Evolutionary conservation across 345 rosid species (phyloP).

Genomic region (Cardiospermum halicacabum): DNA sequence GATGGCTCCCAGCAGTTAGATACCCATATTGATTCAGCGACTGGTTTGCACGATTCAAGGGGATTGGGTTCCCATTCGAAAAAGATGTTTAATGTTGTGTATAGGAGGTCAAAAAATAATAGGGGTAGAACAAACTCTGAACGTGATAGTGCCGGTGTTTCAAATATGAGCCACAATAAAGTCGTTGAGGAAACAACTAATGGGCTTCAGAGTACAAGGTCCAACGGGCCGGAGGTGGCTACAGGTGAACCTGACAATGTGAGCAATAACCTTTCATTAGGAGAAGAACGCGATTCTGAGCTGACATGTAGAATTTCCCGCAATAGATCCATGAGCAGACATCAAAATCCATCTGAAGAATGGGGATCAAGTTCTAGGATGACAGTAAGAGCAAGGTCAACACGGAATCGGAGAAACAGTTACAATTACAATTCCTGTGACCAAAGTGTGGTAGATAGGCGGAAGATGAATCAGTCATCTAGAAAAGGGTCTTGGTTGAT

Average conservation of each 20-base stretch:
- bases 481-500: slow-evolving; percentile 80
- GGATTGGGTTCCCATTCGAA: slow-evolving; percentile 35
- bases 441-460: slow-evolving; percentile 44
- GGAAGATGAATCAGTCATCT: slow-evolving; percentile 42
- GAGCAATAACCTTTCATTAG: slow-evolving; percentile 18
- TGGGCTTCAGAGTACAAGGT: slow-evolving; percentile 30
- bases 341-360: slow-evolving; percentile 50
- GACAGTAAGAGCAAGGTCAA: slow-evolving; percentile 67
- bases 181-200: slow-evolving; percentile 34
- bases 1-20: slow-evolving; percentile 30
- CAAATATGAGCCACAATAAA: slow-evolving; percentile 35
- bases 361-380: slow-evolving; percentile 61
- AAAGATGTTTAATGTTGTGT: slow-evolving; percentile 73
- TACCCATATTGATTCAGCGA: slow-evolving; percentile 29
- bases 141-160: slow-evolving; percentile 33
- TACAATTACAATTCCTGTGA: slow-evolving; percentile 56
- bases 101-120: slow-evolving; percentile 61
- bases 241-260: slow-evolving; percentile 26
- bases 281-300: slow-evolving; percentile 32
- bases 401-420: slow-evolving; percentile 76
- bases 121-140: slow-evolving; percentile 40
- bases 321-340: slow-evolving; percentile 24
- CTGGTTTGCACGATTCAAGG: slow-evolving; percentile 28
- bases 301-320: slow-evolving; percentile 19
- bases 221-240: slow-evolving; percentile 30